These are phyloP conservation scores for Tricholomella constricta DNA, from an alignment of 768 basidiomycete species.

Conservation along the genomic window DNA sequence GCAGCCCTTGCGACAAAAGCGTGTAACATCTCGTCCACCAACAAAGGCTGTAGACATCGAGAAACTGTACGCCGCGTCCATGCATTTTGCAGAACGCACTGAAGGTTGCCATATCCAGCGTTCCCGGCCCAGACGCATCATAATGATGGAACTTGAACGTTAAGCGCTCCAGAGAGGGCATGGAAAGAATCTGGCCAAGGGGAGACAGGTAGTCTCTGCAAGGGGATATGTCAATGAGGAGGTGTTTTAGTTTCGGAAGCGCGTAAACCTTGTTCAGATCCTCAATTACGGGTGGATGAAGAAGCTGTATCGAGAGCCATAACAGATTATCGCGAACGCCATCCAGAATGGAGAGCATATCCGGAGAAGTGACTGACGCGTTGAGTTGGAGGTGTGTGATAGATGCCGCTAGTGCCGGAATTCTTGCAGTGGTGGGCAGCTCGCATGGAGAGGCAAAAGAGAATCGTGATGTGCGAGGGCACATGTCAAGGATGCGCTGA, in stretches of 20 bases:
- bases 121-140: too few relatives aligned
- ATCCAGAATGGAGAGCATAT: constrained; percentile 1
- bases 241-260: constrained; percentile 9
- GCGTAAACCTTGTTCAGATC: not conserved
- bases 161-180: constrained; percentile 8
- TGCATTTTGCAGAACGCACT: constrained; percentile 7
- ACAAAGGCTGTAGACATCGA: constrained; percentile 9
- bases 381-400: constrained; percentile 6
- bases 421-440: not conserved
- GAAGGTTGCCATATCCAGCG: not conserved
- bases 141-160: too few relatives aligned
- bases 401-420: constrained; percentile 3
- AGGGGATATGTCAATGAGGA: constrained; percentile 11
- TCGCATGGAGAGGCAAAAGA: not conserved
- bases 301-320: constrained; percentile 12
- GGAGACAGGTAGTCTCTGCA: constrained; percentile 2
- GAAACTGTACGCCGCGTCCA: constrained; percentile 2
- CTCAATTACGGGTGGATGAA: not conserved
- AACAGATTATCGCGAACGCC: constrained; percentile 1
- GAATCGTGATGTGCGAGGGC: constrained; percentile 3
- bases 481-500: constrained; percentile 9
- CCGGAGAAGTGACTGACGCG: not conserved
- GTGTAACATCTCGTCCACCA: too few relatives aligned
- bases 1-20: too few relatives aligned
- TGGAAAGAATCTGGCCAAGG: not conserved